Conservation (phyloP, 257 asterid genomes). For the Prunella vulgaris region DNA sequence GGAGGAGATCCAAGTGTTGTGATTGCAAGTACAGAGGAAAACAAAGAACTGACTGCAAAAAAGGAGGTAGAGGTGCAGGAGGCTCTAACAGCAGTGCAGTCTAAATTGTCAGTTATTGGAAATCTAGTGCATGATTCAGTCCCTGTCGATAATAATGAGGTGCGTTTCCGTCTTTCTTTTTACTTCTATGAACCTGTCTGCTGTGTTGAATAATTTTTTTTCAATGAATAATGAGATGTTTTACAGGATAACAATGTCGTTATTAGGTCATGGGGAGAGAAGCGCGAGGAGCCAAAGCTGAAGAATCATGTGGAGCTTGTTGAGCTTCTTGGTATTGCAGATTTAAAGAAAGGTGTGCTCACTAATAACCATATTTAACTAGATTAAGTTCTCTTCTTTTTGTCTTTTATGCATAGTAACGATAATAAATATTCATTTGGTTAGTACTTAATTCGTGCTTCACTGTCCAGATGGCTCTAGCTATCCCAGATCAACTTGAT, state of each 20-base stretch:
- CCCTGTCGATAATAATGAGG: conserved; percentile 80
- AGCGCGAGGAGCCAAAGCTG: conserved; percentile 59
- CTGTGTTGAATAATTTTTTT: neutral
- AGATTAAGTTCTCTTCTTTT: neutral
- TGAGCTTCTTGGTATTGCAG: conserved; percentile 93
- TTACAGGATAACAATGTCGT: conserved; percentile 65
- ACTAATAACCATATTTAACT: neutral
- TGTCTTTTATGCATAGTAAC: neutral
- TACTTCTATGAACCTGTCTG: neutral
- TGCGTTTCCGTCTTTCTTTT: conserved; percentile 15
- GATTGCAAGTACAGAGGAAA: conserved; percentile 54
- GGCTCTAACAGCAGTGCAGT: conserved; percentile 58
- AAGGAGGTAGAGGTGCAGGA: conserved; percentile 81
- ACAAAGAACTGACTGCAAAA: conserved; percentile 45
- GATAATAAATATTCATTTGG: neutral
- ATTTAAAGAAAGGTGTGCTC: conserved; percentile 64
- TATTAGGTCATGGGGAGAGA: conserved; percentile 81
- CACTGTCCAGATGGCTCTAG: neutral
- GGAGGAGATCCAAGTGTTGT: conserved; percentile 54
- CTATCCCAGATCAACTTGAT: neutral
- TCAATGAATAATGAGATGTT: conserved; percentile 14
- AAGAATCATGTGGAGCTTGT: conserved; percentile 94
- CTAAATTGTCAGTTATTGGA: conserved; percentile 60
- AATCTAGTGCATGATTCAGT: conserved; percentile 95
- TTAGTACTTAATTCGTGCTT: neutral